phyloP scores from a whole-genome alignment of 176 grass and related monocot genomes.

The Ampelocalamus luodianensis region DNA sequence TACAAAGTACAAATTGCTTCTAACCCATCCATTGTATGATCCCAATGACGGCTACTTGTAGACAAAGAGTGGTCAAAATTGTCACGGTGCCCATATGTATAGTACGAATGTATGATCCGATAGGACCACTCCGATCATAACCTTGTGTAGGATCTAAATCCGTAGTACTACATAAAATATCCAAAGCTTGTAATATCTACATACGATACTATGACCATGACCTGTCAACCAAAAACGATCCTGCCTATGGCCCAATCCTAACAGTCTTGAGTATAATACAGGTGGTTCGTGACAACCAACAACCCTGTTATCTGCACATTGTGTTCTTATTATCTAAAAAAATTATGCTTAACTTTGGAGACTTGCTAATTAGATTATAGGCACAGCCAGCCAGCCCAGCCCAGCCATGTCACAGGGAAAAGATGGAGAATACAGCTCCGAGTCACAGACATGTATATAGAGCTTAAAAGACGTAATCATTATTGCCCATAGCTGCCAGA shows the following conservation, averaged over 20 bases:
- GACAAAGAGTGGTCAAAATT: background rate
- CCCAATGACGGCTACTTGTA: background rate
- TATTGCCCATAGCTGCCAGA: slow-evolving; percentile 3
- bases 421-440: background rate
- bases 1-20: background rate
- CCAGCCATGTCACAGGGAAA: background rate
- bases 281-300: background rate
- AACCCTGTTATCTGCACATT: background rate
- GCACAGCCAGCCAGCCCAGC: background rate
- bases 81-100: background rate
- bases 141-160: background rate
- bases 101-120: background rate
- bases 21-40: background rate
- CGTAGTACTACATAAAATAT: background rate
- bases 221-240: background rate
- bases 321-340: background rate
- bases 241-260: background rate
- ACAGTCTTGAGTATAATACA: background rate
- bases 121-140: background rate
- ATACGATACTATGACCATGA: background rate
- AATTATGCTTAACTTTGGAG: background rate
- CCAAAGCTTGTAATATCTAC: no score
- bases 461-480: background rate
- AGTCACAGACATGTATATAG: background rate
- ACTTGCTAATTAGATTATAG: background rate